Percentiles rank a stretch among this genome's conserved stretches.
These are phyloP conservation scores for Cucumis melo DNA, from an alignment of 306 rosid genomes.

Conservation along the genomic window DNA sequence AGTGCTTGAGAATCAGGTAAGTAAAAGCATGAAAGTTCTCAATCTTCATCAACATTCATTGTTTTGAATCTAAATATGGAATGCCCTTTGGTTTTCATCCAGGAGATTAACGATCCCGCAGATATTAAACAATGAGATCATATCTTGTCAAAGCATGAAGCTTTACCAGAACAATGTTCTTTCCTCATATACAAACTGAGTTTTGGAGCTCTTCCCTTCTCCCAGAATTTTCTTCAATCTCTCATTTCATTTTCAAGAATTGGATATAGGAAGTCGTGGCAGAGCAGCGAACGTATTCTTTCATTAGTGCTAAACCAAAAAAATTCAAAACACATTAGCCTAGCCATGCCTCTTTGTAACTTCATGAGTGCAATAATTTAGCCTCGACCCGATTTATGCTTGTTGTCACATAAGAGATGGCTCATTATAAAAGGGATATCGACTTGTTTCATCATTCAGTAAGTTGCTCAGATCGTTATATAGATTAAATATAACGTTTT, in stretches of 20 bases:
- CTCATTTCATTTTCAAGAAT: neutral
- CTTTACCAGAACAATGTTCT: neutral
- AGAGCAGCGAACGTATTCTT: neutral
- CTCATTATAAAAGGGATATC: neutral
- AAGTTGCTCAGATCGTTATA: neutral
- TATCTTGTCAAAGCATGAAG: slow-evolving; percentile 3
- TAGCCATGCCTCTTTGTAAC: neutral
- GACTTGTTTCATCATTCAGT: neutral
- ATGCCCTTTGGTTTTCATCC: slow-evolving; percentile 1
- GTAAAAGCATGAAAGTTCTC: neutral
- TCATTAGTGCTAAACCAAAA: neutral
- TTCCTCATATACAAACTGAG: neutral
- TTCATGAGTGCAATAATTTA: neutral
- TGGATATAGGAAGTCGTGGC: neutral
- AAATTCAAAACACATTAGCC: neutral
- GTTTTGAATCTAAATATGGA: neutral
- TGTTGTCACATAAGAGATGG: neutral
- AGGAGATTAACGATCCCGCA: slow-evolving; percentile 40
- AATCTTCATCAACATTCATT: neutral
- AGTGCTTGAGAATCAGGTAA: slow-evolving; percentile 50
- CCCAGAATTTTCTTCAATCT: neutral
- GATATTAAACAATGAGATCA: slow-evolving; percentile 18
- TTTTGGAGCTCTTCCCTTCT: neutral
- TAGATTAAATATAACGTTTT: neutral
- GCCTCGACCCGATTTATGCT: neutral